phyloP scores from a whole-genome alignment of 1,139 yeast species.

The Taiozyma sp. region DNA sequence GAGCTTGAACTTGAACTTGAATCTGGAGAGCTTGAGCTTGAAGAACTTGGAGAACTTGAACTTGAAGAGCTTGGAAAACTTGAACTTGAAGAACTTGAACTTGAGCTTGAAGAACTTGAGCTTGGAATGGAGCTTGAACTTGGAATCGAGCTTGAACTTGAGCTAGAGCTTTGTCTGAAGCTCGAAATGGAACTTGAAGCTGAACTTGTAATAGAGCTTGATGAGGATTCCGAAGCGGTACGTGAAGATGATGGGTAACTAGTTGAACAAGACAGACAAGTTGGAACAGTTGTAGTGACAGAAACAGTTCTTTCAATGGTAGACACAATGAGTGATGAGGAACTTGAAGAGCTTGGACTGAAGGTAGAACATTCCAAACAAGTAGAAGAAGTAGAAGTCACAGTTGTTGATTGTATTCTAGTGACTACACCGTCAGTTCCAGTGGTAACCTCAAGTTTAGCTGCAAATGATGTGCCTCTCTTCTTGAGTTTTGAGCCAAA shows the following conservation, averaged over 20 bases:
- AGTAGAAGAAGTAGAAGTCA: constrained; percentile 1
- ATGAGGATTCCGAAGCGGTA: background rate
- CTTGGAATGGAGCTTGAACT: too few species aligned
- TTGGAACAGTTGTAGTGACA: background rate
- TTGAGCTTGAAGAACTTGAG: too few species aligned
- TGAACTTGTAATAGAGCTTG: background rate
- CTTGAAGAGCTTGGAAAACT: too few species aligned
- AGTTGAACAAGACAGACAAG: background rate
- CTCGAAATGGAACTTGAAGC: background rate
- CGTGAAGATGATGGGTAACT: background rate
- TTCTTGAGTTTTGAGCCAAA: background rate
- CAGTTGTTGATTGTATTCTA: background rate
- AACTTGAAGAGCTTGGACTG: background rate
- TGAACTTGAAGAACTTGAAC: too few species aligned
- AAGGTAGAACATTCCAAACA: background rate
- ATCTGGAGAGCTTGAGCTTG: too few species aligned
- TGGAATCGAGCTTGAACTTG: too few species aligned
- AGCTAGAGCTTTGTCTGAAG: background rate
- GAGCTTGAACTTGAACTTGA: too few species aligned
- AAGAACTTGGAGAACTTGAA: too few species aligned
- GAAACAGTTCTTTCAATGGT: background rate
- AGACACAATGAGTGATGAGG: background rate
- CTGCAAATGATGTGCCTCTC: background rate
- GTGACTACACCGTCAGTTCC: background rate
- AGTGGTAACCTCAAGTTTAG: background rate